phyloP scores from a whole-genome alignment of 192 early-diverging fungal species.

The Entomortierella parvispora region DNA sequence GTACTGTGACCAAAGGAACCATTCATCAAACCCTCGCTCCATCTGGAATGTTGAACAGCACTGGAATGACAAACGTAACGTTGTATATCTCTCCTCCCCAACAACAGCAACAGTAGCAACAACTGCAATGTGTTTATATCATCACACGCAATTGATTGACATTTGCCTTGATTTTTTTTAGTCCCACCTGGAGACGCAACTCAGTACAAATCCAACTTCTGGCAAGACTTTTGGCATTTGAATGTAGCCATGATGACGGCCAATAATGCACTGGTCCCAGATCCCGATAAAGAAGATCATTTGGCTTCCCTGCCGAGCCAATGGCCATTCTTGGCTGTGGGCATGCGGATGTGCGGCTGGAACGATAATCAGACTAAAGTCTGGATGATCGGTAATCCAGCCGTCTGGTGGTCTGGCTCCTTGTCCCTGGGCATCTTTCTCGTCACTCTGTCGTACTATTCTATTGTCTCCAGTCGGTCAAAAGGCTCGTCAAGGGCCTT shows the following conservation, averaged over 20 bases:
- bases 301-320: constrained; percentile 83
- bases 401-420: constrained; percentile 87
- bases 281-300: constrained; percentile 85
- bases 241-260: constrained; percentile 93
- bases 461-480: constrained; percentile 64
- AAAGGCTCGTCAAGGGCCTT: constrained; percentile 38
- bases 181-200: constrained; percentile 70
- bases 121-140: too few relatives aligned
- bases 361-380: constrained; percentile 81
- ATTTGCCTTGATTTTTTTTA: too few relatives aligned
- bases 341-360: constrained; percentile 93
- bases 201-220: constrained; percentile 77
- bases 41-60: constrained; percentile 96
- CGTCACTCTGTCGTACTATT: constrained; percentile 59
- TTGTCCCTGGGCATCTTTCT: constrained; percentile 61
- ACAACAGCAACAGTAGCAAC: too few relatives aligned
- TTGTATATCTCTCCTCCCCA: constrained; percentile 5
- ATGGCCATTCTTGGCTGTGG: constrained; percentile 87
- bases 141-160: too few relatives aligned
- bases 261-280: constrained; percentile 91
- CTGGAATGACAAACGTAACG: constrained; percentile 70
- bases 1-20: constrained; percentile 76
- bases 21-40: constrained; percentile 60
- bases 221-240: constrained; percentile 83
- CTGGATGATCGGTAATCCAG: constrained; percentile 89